phyloP scores from a whole-genome alignment of 192 early-diverging fungal species.

The Backusella westeae region DNA sequence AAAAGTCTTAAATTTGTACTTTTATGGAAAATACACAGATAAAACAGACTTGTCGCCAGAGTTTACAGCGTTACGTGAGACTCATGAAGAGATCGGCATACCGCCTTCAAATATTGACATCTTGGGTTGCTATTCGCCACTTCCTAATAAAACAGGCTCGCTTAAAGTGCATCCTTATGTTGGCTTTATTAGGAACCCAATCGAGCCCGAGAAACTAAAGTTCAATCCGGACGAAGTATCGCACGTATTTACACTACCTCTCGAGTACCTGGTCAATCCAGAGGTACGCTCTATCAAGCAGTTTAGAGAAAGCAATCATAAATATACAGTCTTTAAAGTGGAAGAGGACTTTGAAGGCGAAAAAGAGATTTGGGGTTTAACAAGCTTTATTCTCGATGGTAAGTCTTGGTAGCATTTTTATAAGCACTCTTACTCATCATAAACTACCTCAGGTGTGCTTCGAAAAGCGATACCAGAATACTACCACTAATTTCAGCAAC shows the following conservation, averaged over 20 bases:
- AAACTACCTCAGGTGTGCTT: constrained; percentile 9
- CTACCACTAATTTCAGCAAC: neutral
- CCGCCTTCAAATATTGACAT: constrained; percentile 42
- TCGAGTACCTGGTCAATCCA: constrained; percentile 62
- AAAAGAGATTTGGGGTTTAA: constrained; percentile 74
- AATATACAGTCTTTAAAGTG: constrained; percentile 60
- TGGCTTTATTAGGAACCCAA: constrained; percentile 45
- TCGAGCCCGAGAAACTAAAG: constrained; percentile 41
- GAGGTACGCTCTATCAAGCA: constrained; percentile 31
- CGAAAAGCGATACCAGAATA: constrained; percentile 16
- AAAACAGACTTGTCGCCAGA: constrained; percentile 61
- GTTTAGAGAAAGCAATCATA: constrained; percentile 52
- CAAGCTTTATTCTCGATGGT: constrained; percentile 74
- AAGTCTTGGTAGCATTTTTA: neutral
- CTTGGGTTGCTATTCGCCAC: constrained; percentile 56
- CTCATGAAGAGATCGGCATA: constrained; percentile 74
- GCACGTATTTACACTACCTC: constrained; percentile 62
- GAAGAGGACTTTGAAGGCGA: constrained; percentile 40
- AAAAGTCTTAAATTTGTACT: neutral
- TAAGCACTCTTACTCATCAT: neutral
- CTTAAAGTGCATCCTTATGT: constrained; percentile 64
- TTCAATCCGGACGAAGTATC: constrained; percentile 69
- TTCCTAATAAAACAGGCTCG: constrained; percentile 59
- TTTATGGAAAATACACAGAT: neutral
- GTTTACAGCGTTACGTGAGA: constrained; percentile 77